Evolutionary conservation across 202 grass and related monocot genomes (phyloP).

Genomic region (Bolboschoenoplectus hybrid): DNA sequence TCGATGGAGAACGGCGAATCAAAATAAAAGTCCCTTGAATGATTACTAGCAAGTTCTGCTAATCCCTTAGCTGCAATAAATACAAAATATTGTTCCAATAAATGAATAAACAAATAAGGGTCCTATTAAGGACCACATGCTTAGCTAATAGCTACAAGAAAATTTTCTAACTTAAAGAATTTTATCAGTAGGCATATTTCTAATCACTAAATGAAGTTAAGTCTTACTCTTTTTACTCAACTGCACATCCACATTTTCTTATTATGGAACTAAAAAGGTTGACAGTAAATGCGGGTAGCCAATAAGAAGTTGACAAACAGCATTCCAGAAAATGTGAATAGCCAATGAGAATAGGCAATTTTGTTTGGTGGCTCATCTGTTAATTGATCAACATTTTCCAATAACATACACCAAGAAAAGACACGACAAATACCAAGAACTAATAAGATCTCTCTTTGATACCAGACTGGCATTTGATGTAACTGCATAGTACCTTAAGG

Average conservation of each 20-base stretch:
- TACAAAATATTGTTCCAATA: conserved; percentile 24
- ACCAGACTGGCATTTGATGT: neutral
- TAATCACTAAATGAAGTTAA: neutral
- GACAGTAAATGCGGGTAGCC: neutral
- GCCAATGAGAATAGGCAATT: neutral
- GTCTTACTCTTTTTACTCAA: neutral
- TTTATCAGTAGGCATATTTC: neutral
- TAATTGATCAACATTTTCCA: neutral
- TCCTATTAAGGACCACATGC: neutral
- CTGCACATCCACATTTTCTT: neutral
- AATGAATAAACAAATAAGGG: neutral
- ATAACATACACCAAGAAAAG: neutral
- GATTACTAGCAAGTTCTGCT: conserved; percentile 77
- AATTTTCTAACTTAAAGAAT: neutral
- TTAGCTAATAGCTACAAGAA: neutral
- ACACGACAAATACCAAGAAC: conserved; percentile 2
- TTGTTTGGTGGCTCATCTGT: neutral
- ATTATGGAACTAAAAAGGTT: neutral
- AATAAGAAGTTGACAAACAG: neutral
- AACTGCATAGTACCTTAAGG: neutral
- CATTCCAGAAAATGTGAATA: neutral
- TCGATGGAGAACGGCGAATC: conserved; percentile 96
- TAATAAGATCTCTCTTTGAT: neutral
- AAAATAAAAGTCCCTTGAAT: conserved; percentile 78
- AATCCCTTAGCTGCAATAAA: conserved; percentile 65